Evolutionary conservation across 2,329 filamentous ascomycete genomes (phyloP).

Genomic region (Periconia digitata): DNA sequence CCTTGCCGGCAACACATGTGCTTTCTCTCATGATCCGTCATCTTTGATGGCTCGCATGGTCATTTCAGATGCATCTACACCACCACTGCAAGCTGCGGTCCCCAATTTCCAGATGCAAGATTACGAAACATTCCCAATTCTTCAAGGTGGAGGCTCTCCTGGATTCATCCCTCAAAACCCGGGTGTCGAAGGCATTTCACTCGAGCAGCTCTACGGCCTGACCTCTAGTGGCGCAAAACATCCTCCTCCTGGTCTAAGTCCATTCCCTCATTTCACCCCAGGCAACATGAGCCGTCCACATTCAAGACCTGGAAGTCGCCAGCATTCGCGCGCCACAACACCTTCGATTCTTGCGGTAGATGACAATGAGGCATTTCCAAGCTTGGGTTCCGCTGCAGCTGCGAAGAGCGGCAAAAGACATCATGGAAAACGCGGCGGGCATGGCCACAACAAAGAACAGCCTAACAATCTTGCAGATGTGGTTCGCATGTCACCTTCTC

Average conservation of each 20-base stretch:
- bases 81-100: slow-evolving; percentile 63
- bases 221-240: slow-evolving; percentile 44
- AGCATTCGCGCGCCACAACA: slow-evolving; percentile 65
- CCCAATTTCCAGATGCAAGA: slow-evolving; percentile 79
- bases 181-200: slow-evolving; percentile 42
- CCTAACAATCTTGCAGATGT: slow-evolving; percentile 88
- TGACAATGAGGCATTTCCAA: slow-evolving; percentile 94
- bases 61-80: slow-evolving; percentile 68
- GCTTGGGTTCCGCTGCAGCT: slow-evolving; percentile 72
- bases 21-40: slow-evolving; percentile 95
- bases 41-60: slow-evolving; percentile 80
- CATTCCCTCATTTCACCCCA: slow-evolving; percentile 60
- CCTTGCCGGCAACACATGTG: slow-evolving; percentile 87
- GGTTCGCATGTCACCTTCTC: slow-evolving; percentile 91
- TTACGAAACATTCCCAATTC: slow-evolving; percentile 79
- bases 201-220: slow-evolving; percentile 47
- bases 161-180: slow-evolving; percentile 44
- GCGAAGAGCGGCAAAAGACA: slow-evolving; percentile 84
- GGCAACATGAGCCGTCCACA: slow-evolving; percentile 63
- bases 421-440: slow-evolving; percentile 85
- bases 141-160: slow-evolving; percentile 55
- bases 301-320: slow-evolving; percentile 83
- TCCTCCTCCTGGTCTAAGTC: slow-evolving; percentile 71
- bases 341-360: slow-evolving; percentile 77
- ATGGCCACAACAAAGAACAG: slow-evolving; percentile 58